Base-by-base conservation (phyloP, 176 grass and related monocot genomes). In the Alloteropsis semialata region DNA sequence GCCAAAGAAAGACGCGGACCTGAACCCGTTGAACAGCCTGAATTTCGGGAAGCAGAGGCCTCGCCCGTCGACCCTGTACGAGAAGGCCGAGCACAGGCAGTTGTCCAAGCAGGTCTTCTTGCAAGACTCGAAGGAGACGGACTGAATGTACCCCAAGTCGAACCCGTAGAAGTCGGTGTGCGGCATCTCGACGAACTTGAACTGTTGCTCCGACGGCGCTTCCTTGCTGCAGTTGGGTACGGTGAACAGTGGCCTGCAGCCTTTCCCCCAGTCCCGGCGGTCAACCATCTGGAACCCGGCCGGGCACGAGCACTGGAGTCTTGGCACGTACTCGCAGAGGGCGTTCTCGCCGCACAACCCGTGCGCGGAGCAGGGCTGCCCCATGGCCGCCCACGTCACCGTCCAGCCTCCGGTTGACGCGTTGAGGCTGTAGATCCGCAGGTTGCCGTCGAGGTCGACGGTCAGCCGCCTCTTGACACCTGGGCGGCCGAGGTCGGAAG, bases 281-380 rank as follows among this genome's bases (percentile, higher is more conserved):
- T 91, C 65, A 8, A 8, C 81, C 81, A 94, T 92, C 76, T 82
- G 77, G 45, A 87, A 72, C 0, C 81, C 86, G 16, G 80, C 84
- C 11, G 54, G 48, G 44, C 89, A 94, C n/a, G 73, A 64, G 50
- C 92, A 94, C 7, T 54, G 51, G 67, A 51, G 49, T 8, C 36
- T 65, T 15, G 67, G 80, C 60, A 2, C 59, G 61, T 84, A 86
- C 63, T 57, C 82, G 56, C 89, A 92, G 13, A 92, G 51, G 1
- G 63, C 92, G 60, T 94, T 94, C 66, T 27, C 17, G 18, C 92
- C 92, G 80, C 93, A 95, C 46, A 92, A 53, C 34, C 85, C 90
- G 37, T 92, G 93, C 10, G 79, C 84, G 17, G 46, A 38, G 53
- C 87, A 88, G 5, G 51, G 73, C 61, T 83, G 37, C 39, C 22